Conservation (phyloP, 169 alveolate genomes). For the Pseudocohnilembus persalinus region DNA sequence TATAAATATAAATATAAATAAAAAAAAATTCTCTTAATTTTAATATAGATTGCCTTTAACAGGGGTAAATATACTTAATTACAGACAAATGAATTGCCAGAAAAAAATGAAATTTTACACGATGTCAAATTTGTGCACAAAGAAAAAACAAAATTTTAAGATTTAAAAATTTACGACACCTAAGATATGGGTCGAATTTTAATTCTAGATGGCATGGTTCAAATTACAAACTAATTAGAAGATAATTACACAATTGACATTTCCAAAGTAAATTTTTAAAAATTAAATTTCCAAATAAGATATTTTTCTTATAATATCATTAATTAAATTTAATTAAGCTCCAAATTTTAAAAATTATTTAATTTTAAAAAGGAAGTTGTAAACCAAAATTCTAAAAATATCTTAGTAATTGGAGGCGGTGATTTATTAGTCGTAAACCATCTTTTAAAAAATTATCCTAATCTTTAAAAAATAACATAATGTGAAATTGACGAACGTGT, state of each 20-base stretch:
- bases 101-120: constrained; percentile 12
- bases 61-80: too few relatives aligned
- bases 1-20: too few relatives aligned
- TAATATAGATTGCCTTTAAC: too few relatives aligned
- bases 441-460: constrained; percentile 23
- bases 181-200: constrained; percentile 22
- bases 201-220: constrained; percentile 22
- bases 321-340: too few relatives aligned
- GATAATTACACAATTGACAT: constrained; percentile 26
- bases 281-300: neutral
- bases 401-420: constrained; percentile 35
- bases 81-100: constrained; percentile 11
- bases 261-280: constrained; percentile 1
- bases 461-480: neutral
- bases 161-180: constrained; percentile 28
- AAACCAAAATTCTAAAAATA: constrained; percentile 3
- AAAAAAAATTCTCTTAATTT: neutral
- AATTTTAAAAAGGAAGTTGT: too few relatives aligned
- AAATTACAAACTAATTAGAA: constrained; percentile 8
- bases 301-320: too few relatives aligned
- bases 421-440: constrained; percentile 29
- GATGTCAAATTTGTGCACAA: constrained; percentile 31
- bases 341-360: too few relatives aligned
- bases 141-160: constrained; percentile 32
- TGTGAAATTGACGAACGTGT: constrained; percentile 34